A percentile compares a stretch with the other conserved stretches of the same genome.
phyloP scores from a whole-genome alignment of 2,329 filamentous ascomycete genomes.

The Diaporthe ampelina region DNA sequence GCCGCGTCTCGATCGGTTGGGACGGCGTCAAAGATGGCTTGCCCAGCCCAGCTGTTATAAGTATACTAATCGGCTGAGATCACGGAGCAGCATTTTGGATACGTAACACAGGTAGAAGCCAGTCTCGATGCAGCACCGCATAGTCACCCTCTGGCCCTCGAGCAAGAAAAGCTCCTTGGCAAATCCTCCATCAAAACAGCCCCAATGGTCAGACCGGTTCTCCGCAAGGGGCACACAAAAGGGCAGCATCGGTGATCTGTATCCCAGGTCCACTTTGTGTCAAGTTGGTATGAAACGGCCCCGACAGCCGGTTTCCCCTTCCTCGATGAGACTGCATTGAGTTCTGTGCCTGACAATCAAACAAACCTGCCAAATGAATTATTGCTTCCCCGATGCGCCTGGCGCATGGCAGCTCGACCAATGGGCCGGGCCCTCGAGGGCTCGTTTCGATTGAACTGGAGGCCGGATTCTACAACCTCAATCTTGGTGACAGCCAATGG shows the following conservation, averaged over 20 bases:
- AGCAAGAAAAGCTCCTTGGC: slow-evolving; percentile 1
- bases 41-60: background rate
- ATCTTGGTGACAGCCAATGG: slow-evolving; percentile 35
- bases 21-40: background rate
- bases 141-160: background rate
- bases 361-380: slow-evolving; percentile 27
- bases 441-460: slow-evolving; percentile 34
- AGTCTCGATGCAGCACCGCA: slow-evolving; percentile 18
- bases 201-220: background rate
- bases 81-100: background rate
- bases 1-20: background rate
- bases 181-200: background rate
- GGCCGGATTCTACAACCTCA: slow-evolving; percentile 33
- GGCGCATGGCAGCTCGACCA: slow-evolving; percentile 15
- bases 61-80: background rate
- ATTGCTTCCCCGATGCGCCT: slow-evolving; percentile 18
- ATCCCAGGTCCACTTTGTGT: slow-evolving; percentile 29
- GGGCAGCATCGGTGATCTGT: slow-evolving; percentile 10
- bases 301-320: slow-evolving; percentile 30
- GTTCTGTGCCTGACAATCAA: slow-evolving; percentile 32
- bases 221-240: background rate
- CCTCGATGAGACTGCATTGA: slow-evolving; percentile 29
- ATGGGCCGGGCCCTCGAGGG: slow-evolving; percentile 16
- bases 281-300: slow-evolving; percentile 30
- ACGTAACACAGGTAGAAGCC: background rate